Conservation (phyloP, 2,329 filamentous ascomycete species). For the Truncatella angustata region DNA sequence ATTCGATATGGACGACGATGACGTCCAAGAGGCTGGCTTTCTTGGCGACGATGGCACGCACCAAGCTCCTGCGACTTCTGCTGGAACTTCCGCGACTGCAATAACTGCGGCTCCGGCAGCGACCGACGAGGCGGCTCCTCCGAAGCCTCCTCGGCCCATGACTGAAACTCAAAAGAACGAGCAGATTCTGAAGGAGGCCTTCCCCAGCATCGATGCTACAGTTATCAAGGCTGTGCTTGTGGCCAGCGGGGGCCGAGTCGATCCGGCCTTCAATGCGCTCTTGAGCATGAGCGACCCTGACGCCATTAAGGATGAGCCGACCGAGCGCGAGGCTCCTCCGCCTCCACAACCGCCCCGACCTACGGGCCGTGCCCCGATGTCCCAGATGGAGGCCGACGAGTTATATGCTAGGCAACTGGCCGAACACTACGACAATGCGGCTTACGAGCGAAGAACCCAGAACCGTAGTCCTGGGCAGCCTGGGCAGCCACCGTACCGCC, state of each 20-base stretch:
- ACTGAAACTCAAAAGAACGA: constrained; percentile 83
- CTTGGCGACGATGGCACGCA: constrained; percentile 40
- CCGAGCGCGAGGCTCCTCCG: constrained; percentile 53
- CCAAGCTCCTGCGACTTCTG: constrained; percentile 20
- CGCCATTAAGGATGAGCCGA: constrained; percentile 53
- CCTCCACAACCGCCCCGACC: constrained; percentile 81
- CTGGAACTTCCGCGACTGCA: constrained; percentile 29
- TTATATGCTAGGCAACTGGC: constrained; percentile 89
- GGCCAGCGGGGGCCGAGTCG: constrained; percentile 83
- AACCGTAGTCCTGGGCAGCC: constrained; percentile 36
- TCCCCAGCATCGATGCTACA: constrained; percentile 74
- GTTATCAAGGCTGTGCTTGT: constrained; percentile 86
- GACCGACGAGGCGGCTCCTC: constrained; percentile 52
- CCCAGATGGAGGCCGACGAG: constrained; percentile 87
- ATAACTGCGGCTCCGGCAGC: constrained; percentile 34
- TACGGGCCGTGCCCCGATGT: constrained; percentile 58
- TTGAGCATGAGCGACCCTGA: constrained; percentile 86
- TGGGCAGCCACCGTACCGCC: constrained; percentile 34
- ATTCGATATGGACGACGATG: constrained; percentile 69
- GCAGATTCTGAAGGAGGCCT: constrained; percentile 87
- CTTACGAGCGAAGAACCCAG: constrained; percentile 56
- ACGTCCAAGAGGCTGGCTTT: constrained; percentile 59
- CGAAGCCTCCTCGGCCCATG: constrained; percentile 82
- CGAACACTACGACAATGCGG: constrained; percentile 75
- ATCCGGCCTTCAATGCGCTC: constrained; percentile 93